A percentile compares a stretch with the other conserved stretches of the same genome.
These are phyloP conservation scores for Solanum neorickii DNA, from an alignment of 257 asterid species.

Conservation along the genomic window DNA sequence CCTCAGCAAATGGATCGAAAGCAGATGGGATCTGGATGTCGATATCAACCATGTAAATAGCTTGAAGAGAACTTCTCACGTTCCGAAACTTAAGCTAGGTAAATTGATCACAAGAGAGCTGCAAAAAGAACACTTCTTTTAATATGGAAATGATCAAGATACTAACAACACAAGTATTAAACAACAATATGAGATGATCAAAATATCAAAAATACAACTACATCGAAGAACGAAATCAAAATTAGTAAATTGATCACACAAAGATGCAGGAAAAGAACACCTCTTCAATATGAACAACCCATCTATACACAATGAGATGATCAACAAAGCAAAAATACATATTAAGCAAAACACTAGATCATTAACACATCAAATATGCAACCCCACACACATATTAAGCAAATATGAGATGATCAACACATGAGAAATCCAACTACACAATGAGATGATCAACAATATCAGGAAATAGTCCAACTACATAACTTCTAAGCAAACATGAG, in stretches of 20 bases:
- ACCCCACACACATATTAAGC: neutral
- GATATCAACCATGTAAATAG: conserved; percentile 58
- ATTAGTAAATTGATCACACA: neutral
- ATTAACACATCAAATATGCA: neutral
- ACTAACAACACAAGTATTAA: neutral
- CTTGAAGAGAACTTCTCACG: conserved; percentile 3
- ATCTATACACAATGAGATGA: neutral
- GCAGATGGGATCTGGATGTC: conserved; percentile 53
- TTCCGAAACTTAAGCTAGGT: neutral
- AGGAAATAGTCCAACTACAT: neutral
- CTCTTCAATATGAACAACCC: neutral
- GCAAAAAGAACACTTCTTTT: neutral
- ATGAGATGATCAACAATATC: neutral
- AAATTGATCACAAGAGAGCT: neutral
- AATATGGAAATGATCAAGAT: neutral
- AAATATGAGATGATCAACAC: neutral
- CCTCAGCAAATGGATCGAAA: conserved; percentile 75
- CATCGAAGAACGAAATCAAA: neutral
- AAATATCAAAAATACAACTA: neutral
- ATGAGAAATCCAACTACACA: neutral
- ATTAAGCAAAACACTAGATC: neutral
- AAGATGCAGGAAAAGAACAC: neutral
- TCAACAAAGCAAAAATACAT: neutral
- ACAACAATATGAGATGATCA: neutral
- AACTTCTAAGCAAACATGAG: neutral